Conservation (phyloP, 768 basidiomycete species). For the Termitomyces heimii region DNA sequence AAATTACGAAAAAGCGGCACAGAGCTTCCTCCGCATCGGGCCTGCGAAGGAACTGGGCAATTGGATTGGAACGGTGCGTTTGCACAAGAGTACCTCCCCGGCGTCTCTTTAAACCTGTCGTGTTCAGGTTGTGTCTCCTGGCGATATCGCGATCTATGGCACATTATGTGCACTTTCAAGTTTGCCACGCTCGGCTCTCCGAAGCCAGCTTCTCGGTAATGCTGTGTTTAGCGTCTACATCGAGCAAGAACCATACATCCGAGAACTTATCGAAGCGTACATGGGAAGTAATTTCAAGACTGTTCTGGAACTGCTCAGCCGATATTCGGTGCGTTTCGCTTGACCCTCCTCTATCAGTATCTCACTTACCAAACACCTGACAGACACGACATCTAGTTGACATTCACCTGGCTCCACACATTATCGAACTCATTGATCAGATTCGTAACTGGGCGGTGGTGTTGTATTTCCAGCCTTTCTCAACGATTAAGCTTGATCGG, state of each 20-base stretch:
- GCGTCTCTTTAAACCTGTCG: background rate
- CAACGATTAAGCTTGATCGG: slow-evolving; percentile 73
- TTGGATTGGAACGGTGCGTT: slow-evolving; percentile 66
- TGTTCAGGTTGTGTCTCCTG: slow-evolving; percentile 63
- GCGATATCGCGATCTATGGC: slow-evolving; percentile 85
- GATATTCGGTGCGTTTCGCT: slow-evolving; percentile 52
- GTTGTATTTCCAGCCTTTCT: slow-evolving; percentile 91
- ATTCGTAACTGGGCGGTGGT: slow-evolving; percentile 75
- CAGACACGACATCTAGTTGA: slow-evolving; percentile 77
- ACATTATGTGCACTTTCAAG: slow-evolving; percentile 81
- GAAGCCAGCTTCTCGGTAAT: slow-evolving; percentile 61
- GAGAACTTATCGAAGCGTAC: slow-evolving; percentile 83
- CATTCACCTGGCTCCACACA: slow-evolving; percentile 68
- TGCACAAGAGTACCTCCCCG: background rate
- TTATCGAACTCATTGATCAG: slow-evolving; percentile 54
- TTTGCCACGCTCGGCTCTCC: slow-evolving; percentile 64
- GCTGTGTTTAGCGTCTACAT: slow-evolving; percentile 68
- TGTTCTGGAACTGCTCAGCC: slow-evolving; percentile 68
- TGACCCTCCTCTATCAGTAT: background rate
- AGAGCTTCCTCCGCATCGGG: slow-evolving; percentile 63
- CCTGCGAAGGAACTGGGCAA: slow-evolving; percentile 61
- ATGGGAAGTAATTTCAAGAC: slow-evolving; percentile 83
- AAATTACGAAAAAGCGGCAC: slow-evolving; percentile 78
- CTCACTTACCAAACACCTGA: background rate
- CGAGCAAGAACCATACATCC: slow-evolving; percentile 81